These are phyloP conservation scores for Voacanga thouarsii DNA, from an alignment of 257 asterid species.

Conservation along the genomic window DNA sequence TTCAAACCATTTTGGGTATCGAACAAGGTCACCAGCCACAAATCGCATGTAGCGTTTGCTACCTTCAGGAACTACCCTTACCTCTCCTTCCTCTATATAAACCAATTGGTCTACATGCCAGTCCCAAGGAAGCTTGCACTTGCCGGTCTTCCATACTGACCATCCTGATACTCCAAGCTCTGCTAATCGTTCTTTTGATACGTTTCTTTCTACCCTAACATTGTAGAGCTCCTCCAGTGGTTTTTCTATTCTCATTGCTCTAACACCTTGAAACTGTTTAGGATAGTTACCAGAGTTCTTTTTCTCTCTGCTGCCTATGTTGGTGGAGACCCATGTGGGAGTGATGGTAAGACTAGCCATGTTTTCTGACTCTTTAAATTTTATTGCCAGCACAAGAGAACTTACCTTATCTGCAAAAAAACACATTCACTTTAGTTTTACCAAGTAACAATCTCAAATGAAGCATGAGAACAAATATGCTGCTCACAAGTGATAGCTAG, in stretches of 20 bases:
- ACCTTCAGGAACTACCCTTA: conserved; percentile 93
- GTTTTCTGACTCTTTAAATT: neutral
- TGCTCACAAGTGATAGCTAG: neutral
- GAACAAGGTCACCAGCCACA: conserved; percentile 84
- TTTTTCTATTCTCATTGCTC: conserved; percentile 62
- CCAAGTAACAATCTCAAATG: neutral
- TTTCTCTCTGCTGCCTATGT: conserved; percentile 14
- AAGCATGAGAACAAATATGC: neutral
- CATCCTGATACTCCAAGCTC: conserved; percentile 74
- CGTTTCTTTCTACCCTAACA: conserved; percentile 74
- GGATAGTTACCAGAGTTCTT: conserved; percentile 9
- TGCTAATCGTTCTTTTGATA: conserved; percentile 49
- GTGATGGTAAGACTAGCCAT: conserved; percentile 51
- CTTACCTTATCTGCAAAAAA: conserved; percentile 3
- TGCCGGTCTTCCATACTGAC: conserved; percentile 93
- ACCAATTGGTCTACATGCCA: conserved; percentile 97
- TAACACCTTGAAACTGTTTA: conserved; percentile 22
- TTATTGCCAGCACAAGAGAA: conserved; percentile 1
- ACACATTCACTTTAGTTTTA: neutral
- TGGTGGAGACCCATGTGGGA: conserved; percentile 37
- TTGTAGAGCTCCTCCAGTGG: conserved; percentile 88
- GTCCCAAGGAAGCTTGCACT: conserved; percentile 93
- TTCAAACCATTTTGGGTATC: conserved; percentile 96
- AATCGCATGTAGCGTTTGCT: conserved; percentile 69
- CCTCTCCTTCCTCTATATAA: conserved; percentile 95